A percentile compares a stretch with the other conserved stretches of the same genome.
phyloP scores from a whole-genome alignment of 768 basidiomycete genomes.

The Boletus vinaceobasis region DNA sequence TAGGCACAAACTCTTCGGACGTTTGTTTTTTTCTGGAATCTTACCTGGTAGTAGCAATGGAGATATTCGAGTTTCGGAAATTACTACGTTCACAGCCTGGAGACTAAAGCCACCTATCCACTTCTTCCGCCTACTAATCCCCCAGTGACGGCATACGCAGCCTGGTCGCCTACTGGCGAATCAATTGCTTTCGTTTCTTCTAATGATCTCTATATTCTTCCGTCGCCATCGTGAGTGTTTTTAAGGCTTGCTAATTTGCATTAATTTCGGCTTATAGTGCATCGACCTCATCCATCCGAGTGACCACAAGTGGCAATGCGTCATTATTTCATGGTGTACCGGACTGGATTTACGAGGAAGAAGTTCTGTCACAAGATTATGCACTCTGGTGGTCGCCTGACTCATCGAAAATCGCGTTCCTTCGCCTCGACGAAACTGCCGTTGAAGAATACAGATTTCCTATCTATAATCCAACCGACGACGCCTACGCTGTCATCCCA shows the following conservation, averaged over 20 bases:
- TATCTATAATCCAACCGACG: conserved; percentile 82
- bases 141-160: conserved; percentile 71
- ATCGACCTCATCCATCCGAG: conserved; percentile 53
- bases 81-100: conserved; percentile 87
- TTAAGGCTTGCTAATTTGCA: background rate
- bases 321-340: conserved; percentile 92
- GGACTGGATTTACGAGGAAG: conserved; percentile 98
- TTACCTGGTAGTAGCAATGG: conserved; percentile 72
- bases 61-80: conserved; percentile 86
- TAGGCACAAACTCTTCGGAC: conserved; percentile 21
- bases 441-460: conserved; percentile 88
- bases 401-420: conserved; percentile 64
- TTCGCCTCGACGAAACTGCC: conserved; percentile 81
- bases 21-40: background rate
- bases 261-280: conserved; percentile 26
- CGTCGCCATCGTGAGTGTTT: conserved; percentile 55
- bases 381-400: conserved; percentile 91
- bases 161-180: conserved; percentile 82
- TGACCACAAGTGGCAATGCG: conserved; percentile 78
- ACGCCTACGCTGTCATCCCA: conserved; percentile 68
- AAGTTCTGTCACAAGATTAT: conserved; percentile 68
- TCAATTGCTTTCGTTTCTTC: conserved; percentile 81
- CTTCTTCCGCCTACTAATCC: conserved; percentile 67
- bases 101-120: conserved; percentile 63
- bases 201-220: conserved; percentile 87